Evolutionary conservation across 129 eudicot genomes (phyloP).

Genomic region (Arctium minus): DNA sequence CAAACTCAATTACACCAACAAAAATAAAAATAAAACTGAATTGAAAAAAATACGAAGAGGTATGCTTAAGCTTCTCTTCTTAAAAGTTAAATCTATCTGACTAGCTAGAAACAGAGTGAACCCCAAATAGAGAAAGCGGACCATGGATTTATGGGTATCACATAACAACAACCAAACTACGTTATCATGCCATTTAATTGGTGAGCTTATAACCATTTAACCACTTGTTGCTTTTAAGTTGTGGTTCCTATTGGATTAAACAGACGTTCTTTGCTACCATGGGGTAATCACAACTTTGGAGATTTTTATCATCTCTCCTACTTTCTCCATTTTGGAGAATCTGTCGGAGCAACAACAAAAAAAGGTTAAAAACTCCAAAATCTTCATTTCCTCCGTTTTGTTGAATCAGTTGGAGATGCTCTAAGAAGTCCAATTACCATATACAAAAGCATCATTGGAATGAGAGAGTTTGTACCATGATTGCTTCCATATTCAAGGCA

Average conservation of each 20-base stretch:
- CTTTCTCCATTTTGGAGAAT: background rate
- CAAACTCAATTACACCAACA: background rate
- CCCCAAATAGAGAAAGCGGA: background rate
- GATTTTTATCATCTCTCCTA: background rate
- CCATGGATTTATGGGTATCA: background rate
- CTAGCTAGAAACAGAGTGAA: background rate
- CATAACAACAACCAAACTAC: background rate
- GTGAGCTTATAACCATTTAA: background rate
- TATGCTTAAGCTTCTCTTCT: background rate
- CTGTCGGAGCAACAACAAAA: background rate
- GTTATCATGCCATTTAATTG: background rate
- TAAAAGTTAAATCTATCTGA: too few species aligned
- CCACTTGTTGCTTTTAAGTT: background rate
- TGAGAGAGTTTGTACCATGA: conserved; percentile 44
- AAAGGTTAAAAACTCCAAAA: background rate
- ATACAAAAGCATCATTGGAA: background rate
- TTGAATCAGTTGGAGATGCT: background rate
- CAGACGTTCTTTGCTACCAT: background rate
- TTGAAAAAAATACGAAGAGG: background rate
- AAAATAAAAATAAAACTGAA: too few species aligned
- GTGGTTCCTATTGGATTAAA: background rate
- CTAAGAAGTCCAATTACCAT: background rate
- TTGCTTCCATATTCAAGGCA: conserved; percentile 49
- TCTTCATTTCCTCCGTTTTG: background rate
- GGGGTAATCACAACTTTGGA: too few species aligned